Evolutionary conservation across 2,329 filamentous ascomycete genomes (phyloP).

Genomic region (Aspergillus sclerotialis): DNA sequence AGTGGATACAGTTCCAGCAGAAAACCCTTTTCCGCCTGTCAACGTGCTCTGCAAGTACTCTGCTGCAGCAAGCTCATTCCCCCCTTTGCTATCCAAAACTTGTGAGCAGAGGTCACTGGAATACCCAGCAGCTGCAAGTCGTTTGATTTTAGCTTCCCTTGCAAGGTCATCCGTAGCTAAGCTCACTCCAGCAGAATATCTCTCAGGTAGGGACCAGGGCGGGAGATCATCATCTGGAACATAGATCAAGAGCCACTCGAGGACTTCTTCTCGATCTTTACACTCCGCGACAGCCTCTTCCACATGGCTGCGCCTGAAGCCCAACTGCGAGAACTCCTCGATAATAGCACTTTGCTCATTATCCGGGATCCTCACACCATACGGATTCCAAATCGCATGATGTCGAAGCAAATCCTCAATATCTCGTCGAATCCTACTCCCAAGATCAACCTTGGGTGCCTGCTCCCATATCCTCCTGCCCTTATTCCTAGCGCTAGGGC

Average conservation of each 20-base stretch:
- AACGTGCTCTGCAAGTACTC: conserved; percentile 70
- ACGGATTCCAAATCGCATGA: conserved; percentile 80
- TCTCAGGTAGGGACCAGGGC: conserved; percentile 82
- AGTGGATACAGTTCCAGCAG: conserved; percentile 9
- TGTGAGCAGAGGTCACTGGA: conserved; percentile 75
- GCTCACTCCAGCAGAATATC: conserved; percentile 82
- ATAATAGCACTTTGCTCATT: conserved; percentile 54
- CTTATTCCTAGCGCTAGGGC: conserved; percentile 27
- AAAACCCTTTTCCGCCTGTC: conserved; percentile 38
- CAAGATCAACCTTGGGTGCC: conserved; percentile 90
- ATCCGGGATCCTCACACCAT: conserved; percentile 59
- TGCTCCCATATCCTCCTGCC: conserved; percentile 70
- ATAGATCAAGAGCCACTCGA: conserved; percentile 95
- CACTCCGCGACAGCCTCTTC: conserved; percentile 82
- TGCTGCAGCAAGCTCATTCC: conserved; percentile 70
- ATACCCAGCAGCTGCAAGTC: conserved; percentile 77
- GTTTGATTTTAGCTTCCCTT: conserved; percentile 73
- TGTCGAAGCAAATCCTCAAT: conserved; percentile 73
- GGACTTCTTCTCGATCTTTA: conserved; percentile 82
- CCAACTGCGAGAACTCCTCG: conserved; percentile 68
- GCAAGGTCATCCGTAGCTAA: conserved; percentile 76
- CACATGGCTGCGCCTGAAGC: conserved; percentile 82
- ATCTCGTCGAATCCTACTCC: conserved; percentile 67
- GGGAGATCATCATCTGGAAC: conserved; percentile 97
- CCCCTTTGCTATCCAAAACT: conserved; percentile 61